These are phyloP conservation scores for Fraxinus albicans DNA, from an alignment of 305 asterid genomes.

Conservation along the genomic window DNA sequence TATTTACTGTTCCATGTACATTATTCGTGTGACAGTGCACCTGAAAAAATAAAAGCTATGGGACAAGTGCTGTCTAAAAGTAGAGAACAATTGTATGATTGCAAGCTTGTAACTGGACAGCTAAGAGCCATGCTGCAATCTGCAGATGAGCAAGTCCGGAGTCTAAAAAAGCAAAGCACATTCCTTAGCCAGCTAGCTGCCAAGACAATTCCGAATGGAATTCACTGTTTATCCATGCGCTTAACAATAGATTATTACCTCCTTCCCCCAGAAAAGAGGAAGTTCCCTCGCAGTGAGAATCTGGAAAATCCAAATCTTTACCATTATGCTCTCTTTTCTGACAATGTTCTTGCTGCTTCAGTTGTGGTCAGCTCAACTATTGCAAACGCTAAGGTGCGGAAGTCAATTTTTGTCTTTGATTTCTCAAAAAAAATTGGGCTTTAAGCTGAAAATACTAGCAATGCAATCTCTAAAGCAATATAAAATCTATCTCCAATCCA, in stretches of 20 bases:
- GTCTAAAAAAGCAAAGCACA: constrained; percentile 98
- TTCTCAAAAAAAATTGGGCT: neutral
- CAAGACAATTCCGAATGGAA: constrained; percentile 93
- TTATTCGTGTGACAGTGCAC: constrained; percentile 54
- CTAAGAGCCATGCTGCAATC: constrained; percentile 98
- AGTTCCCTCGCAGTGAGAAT: constrained; percentile 81
- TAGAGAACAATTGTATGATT: constrained; percentile 85
- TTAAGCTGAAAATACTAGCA: neutral
- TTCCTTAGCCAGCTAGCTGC: constrained; percentile 97
- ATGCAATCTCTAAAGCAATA: neutral
- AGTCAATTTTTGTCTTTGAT: constrained; percentile 14
- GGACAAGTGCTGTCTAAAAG: constrained; percentile 93
- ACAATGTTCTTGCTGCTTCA: constrained; percentile 98
- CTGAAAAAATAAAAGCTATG: constrained; percentile 83
- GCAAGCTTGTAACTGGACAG: constrained; percentile 93
- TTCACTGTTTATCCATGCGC: constrained; percentile 95
- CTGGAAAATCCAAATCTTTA: constrained; percentile 81
- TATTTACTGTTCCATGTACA: constrained; percentile 16
- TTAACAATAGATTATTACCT: constrained; percentile 90
- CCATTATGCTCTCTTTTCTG: constrained; percentile 97
- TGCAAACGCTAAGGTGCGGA: constrained; percentile 79
- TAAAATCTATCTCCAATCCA: constrained; percentile 6
- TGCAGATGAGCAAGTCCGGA: constrained; percentile 98
- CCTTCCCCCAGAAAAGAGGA: constrained; percentile 82
- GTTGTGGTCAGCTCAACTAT: constrained; percentile 93